Percentiles rank a stretch among this genome's conserved stretches.
phyloP scores from a whole-genome alignment of 108 stramenopile species.

The Cyclotella distinguenda region DNA sequence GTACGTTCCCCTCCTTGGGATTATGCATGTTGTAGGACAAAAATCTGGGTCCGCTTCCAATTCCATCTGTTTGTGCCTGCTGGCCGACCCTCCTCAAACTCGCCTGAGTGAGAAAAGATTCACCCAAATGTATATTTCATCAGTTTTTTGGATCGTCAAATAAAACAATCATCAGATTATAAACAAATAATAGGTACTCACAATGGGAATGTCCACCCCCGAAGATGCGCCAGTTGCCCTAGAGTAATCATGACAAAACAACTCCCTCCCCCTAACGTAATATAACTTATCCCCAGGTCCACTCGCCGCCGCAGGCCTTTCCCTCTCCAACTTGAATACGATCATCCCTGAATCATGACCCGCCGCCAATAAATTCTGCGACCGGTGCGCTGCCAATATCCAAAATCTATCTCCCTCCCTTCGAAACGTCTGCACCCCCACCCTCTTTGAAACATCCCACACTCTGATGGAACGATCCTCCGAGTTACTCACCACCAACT shows the following conservation, averaged over 20 bases:
- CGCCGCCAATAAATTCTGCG: slow-evolving; percentile 96
- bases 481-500: slow-evolving; percentile 96
- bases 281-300: slow-evolving; percentile 80
- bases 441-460: slow-evolving; percentile 97
- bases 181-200: no score
- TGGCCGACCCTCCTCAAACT: slow-evolving; percentile 89
- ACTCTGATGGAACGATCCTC: slow-evolving; percentile 98
- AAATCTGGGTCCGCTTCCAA: slow-evolving; percentile 89
- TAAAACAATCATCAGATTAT: no score
- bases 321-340: slow-evolving; percentile 98
- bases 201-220: slow-evolving; percentile 89
- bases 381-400: slow-evolving; percentile 92
- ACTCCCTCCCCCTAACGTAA: slow-evolving; percentile 95
- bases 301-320: slow-evolving; percentile 89
- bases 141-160: no score
- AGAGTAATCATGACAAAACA: slow-evolving; percentile 91
- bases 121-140: no score
- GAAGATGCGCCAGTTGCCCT: slow-evolving; percentile 53
- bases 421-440: slow-evolving; percentile 98
- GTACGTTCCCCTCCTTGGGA: slow-evolving; percentile 88
- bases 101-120: no score
- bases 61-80: slow-evolving; percentile 90
- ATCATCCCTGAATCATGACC: slow-evolving; percentile 99
- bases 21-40: slow-evolving; percentile 95
- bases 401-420: slow-evolving; percentile 98